Base-by-base conservation (phyloP, 768 basidiomycete species). In the Galerina sulciceps region DNA sequence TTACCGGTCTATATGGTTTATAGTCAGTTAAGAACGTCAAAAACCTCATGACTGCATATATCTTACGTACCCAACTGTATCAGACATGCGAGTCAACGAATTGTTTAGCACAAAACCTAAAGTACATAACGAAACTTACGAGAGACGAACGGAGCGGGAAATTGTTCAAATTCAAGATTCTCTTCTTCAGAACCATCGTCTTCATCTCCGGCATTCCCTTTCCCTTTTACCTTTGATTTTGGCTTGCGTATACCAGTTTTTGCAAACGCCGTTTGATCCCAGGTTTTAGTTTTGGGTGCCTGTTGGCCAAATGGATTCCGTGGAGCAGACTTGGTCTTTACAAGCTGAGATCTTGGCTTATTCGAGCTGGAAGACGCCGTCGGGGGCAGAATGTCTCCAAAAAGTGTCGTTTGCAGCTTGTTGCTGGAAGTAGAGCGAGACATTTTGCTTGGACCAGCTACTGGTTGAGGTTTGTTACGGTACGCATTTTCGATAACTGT, bases 181-280 rank as follows among this genome's bases (percentile, higher is more conserved):
- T 85, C 88, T 22, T 85, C 88, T n/a, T 85, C 65, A 37, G 78
- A 77, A 13, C 81, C 81, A 17, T 81, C 83, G 9, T 81, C 84
- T 46, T 81, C 82, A 35, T 76, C 75, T 14, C 72, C 68, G 14
- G 67, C 69, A 48, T 78, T 77, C 1, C 71, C 74, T 64, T 84
- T 87, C 18, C 73, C 74, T 63, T 84, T 87, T n/a, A 73, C 79
- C 69, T 85, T 88, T 2, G 73, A 70, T 64, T 81, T 84, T 40
- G 75, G 72, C 66, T 79, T 86, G 75, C 61, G 55, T 3, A 83
- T 74, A 0, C 94, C 94, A 3, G 88, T 85, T 75, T 93, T 91
- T 5, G 94, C 88, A 67, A 92, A 96, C 11, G 79, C 86, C 0
- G 95, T 93, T 20, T 93, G 88, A 69, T 99, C 94, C 97, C 97